Evolutionary conservation across 345 rosid genomes (phyloP), one percentile per base, ranked within the genome.

Genomic region (Brassica cretica): DNA sequence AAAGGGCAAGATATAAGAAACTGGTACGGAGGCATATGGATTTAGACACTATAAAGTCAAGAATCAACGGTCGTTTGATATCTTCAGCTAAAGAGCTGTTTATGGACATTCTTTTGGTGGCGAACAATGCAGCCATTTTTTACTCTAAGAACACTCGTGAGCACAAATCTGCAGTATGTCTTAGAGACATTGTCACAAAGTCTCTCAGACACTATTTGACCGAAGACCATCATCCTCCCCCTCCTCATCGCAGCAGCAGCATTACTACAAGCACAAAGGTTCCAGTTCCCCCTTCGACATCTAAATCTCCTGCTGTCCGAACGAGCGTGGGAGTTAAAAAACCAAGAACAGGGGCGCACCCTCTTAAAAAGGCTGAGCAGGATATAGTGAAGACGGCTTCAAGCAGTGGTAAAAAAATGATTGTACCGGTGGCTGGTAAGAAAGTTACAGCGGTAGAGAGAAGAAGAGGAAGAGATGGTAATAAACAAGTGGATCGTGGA

Each of bases 1-100:
- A 92, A 76, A 88, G 96, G 61, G 93, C 93, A 80, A 88, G 96
- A 74, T 92, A 92, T 83, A 92, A 89, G 89, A 92, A 86, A 84
- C 74, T 90, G 86, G 88, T 94, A 21, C 46, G 82, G 37, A 88
- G 81, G 69, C 96, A 89, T 84, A 81, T 87, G 86, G 98, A 94
- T 79, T 78, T 94, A 6, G 88, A 94, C 76, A 88, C 89, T 19
- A 79, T 92, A 74, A 87, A 86, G 75, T 85, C 93, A 10, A 86
- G 90, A 78, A 88, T 94, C 71, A 74, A 77, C 2, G 80, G 78
- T 66, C 68, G 75, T 19, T 74, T 81, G 53, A 78, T 86, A 64
- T 69, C 80, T 8, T 88, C 97, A 35, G 83, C 81, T 2, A 78
- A 80, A 53, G 96, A 90, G 80, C 84, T 94, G 15, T 92, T 83